Base-by-base conservation (phyloP, 2,329 filamentous ascomycete species). In the Fusarium sp. region DNA sequence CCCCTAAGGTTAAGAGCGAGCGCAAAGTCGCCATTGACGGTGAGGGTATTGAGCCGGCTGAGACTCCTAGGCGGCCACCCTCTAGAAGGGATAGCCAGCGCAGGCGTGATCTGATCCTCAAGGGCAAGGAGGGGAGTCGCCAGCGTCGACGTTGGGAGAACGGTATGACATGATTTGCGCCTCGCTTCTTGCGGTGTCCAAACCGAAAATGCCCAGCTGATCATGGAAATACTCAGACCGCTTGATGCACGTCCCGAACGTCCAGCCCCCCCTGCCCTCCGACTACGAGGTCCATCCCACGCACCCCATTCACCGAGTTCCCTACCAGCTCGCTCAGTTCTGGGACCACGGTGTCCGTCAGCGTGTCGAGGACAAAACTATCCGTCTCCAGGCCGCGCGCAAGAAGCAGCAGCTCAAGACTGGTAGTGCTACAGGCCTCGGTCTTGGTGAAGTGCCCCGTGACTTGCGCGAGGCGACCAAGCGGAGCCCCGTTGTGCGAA, bases 131-230 rank as follows among this genome's bases (percentile, higher is more conserved):
- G 79, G 95, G 95, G 33, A 95, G 89, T 74, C 87, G 95, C 34
- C 90, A 95, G 75, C 86, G 95, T 54, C 90, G 95, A 74, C 87
- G 95, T 61, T 98, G 94, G 93, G 96, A 99, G 83, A 99, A 98
- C 79, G 92, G 93, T 96, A 85, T 58, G 65, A 23, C 44, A 31
- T 51, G 36, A 54, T 58, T 46, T 25, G 20, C 25, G 16, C 29
- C 56, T 36, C 51, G 53, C 46, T 50, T 29, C 54, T 20, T 29
- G 16, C 31, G 20, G 23, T 20, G 7, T 62, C 6, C 2, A 25
- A 25, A 40, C 38, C 16, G 9, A 11, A 20, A n/a, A 27, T 13
- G 53, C 23, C 29, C 40, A 64, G 61, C 70, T 75, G 64, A 73
- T 65, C 40, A 49, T 53, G 50, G 53, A 53, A 25, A 57, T 54